Evolutionary conservation across 2,329 filamentous ascomycete species (phyloP).

Genomic region (Drechslera avenae): DNA sequence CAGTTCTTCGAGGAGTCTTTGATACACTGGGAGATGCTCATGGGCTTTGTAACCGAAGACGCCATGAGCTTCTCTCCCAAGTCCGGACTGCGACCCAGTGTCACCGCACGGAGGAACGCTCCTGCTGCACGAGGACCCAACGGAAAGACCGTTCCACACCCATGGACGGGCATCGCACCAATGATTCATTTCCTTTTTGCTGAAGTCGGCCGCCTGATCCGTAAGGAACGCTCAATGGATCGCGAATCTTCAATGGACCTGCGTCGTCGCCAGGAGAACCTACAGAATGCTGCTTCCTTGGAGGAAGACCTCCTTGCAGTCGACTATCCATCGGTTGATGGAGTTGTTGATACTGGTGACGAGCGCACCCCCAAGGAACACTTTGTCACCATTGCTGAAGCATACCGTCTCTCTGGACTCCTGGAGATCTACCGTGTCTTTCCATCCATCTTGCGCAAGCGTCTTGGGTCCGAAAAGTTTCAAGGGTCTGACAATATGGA

Average conservation of each 20-base stretch:
- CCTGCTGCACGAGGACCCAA: constrained; percentile 35
- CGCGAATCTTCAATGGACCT: constrained; percentile 35
- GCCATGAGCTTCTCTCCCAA: constrained; percentile 42
- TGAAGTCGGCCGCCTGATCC: constrained; percentile 53
- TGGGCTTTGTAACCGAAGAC: constrained; percentile 59
- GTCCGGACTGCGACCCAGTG: constrained; percentile 30
- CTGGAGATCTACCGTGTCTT: constrained; percentile 62
- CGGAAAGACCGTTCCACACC: constrained; percentile 51
- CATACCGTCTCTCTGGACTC: constrained; percentile 59
- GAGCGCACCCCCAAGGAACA: constrained; percentile 59
- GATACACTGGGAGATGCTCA: constrained; percentile 65
- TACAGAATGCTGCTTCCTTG: constrained; percentile 49
- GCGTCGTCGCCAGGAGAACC: constrained; percentile 40
- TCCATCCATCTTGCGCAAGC: constrained; percentile 56
- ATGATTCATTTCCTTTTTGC: constrained; percentile 54
- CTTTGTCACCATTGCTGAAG: constrained; percentile 59
- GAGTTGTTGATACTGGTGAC: constrained; percentile 59
- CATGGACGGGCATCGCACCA: constrained; percentile 56
- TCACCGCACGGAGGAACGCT: constrained; percentile 25
- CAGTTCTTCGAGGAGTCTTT: constrained; percentile 62
- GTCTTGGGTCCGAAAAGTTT: constrained; percentile 43
- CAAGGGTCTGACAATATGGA: constrained; percentile 31
- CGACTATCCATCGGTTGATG: constrained; percentile 53
- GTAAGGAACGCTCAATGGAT: constrained; percentile 44
- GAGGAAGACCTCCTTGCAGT: constrained; percentile 56